Evolutionary conservation across 2,329 filamentous ascomycete species (phyloP), one percentile per base, ranked within the genome.

Genomic region (Diaporthe destruens): DNA sequence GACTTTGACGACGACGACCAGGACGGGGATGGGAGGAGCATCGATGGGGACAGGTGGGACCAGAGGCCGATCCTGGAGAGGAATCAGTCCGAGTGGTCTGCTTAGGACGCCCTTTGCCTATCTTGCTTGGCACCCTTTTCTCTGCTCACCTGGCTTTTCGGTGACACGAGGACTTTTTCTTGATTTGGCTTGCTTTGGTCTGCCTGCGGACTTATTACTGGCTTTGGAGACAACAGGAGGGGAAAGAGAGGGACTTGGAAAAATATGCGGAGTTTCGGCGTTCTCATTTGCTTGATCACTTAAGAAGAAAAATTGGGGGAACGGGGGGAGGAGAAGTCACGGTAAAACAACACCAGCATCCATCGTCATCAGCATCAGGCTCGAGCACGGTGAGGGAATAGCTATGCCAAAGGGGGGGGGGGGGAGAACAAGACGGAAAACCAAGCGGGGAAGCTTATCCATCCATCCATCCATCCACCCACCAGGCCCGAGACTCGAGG

Each of bases 51-150:
- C 20, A 71, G 75, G 12, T 85, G 83, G 81, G 85, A 85, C 65
- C 81, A 83, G 71, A 79, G 84, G 59, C 85, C 85, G 20, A 67
- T 82, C 5, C 74, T 83, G 61, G 75, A 81, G 72, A 79, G 82
- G 42, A 79, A 78, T 25, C 75, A 76, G 57, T 80, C 79, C 12
- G 78, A 74, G 6, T 73, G 74, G 69, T 70, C 75, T 67, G 54
- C 39, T 44, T 75, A 71, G 61, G 7, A 69, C 5, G 12, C 39
- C 57, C 32, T 44, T 44, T 36, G 25, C 23, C 56, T 20, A 29
- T 34, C 2, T 6, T 51, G 47, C 56, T 25, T 29, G 34, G 14
- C 39, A 39, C 39, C 39, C n/a, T 25, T 25, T 44, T 11, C n/a
- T n/a, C n/a, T n/a, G n/a, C n/a, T 44, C 18, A 16, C 23, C 1